phyloP scores from a whole-genome alignment of 768 basidiomycete species.

The Psilocybe sp. region DNA sequence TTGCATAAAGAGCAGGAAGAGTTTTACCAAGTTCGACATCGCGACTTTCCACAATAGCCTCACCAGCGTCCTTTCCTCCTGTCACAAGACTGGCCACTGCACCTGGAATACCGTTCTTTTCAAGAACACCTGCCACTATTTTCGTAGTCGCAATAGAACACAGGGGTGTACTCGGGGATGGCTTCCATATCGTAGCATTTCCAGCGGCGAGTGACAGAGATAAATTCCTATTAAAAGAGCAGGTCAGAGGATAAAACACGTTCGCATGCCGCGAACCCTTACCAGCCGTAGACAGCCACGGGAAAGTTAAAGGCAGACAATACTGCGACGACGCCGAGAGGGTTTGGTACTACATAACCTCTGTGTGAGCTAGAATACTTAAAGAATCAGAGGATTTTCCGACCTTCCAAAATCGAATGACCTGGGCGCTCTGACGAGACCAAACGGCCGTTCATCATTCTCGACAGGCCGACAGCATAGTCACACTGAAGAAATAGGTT shows the following conservation, averaged over 20 bases:
- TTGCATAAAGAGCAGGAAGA: background rate
- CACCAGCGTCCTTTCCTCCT: constrained; percentile 80
- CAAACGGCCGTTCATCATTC: constrained; percentile 92
- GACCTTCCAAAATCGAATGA: constrained; percentile 88
- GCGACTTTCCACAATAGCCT: constrained; percentile 68
- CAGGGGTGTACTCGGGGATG: constrained; percentile 83
- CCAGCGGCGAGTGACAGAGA: constrained; percentile 85
- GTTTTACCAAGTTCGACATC: constrained; percentile 75
- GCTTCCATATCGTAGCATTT: constrained; percentile 95
- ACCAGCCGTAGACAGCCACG: constrained; percentile 91
- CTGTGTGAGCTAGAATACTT: constrained; percentile 14
- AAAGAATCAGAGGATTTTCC: constrained; percentile 11
- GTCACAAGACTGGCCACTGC: constrained; percentile 81
- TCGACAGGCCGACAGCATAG: constrained; percentile 88
- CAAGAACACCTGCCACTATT: constrained; percentile 78
- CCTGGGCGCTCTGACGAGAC: constrained; percentile 88
- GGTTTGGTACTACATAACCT: constrained; percentile 73
- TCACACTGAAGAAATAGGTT: constrained; percentile 62
- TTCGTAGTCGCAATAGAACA: constrained; percentile 90
- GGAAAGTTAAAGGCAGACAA: constrained; percentile 97
- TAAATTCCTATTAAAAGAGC: constrained; percentile 65
- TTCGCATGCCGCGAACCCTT: constrained; percentile 13
- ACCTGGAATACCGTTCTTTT: constrained; percentile 79
- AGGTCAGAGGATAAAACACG: constrained; percentile 4
- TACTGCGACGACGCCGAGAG: constrained; percentile 68